A percentile compares a stretch with the other conserved stretches of the same genome.
phyloP scores from a whole-genome alignment of 1,284 basidiomycete genomes.

The Cutaneotrichosporon sp. region DNA sequence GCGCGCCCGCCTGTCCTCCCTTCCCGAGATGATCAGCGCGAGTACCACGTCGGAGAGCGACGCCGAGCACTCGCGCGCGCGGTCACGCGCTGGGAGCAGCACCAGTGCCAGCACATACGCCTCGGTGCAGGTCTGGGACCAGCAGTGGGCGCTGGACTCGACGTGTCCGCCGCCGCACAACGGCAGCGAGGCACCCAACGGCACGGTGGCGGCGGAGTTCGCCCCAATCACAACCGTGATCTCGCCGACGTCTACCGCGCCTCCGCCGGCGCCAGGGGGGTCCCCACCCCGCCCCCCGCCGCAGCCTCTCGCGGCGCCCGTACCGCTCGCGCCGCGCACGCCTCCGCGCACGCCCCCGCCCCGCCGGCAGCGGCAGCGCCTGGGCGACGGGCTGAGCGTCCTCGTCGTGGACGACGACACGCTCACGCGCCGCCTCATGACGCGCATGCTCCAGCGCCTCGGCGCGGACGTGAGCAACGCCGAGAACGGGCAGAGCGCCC shows the following conservation, averaged over 20 bases:
- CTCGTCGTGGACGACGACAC: slow-evolving; percentile 50
- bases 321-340: background rate
- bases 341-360: background rate
- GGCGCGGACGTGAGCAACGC: slow-evolving; percentile 76
- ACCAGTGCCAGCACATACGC: background rate
- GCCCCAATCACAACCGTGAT: background rate
- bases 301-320: background rate
- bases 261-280: too few relatives aligned
- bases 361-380: background rate
- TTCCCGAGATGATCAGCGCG: background rate
- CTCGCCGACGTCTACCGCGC: background rate
- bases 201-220: background rate
- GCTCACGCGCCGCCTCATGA: slow-evolving; percentile 79
- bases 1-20: background rate
- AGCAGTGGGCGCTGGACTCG: background rate
- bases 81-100: background rate
- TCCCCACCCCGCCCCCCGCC: too few relatives aligned
- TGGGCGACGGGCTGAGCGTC: slow-evolving; percentile 25
- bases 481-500: slow-evolving; percentile 81
- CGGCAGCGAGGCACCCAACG: background rate
- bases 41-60: background rate
- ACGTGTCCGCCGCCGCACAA: background rate
- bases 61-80: background rate
- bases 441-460: slow-evolving; percentile 71
- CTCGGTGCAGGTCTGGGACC: background rate